Base-by-base conservation (phyloP, 805 yeast genomes). In the Spathaspora arborariae region DNA sequence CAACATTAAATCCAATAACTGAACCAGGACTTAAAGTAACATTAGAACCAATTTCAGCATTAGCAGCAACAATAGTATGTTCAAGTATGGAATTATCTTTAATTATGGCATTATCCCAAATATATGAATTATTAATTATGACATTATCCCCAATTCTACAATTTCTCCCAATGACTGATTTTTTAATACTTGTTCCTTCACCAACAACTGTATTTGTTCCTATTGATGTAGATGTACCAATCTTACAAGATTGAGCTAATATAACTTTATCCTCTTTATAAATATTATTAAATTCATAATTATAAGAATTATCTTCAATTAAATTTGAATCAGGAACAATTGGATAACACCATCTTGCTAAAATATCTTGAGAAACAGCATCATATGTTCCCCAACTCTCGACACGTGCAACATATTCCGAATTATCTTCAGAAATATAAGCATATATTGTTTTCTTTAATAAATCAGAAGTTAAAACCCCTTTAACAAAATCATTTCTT, bases 321-420 rank as follows among this genome's bases (percentile, higher is more conserved):
- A 87, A 68, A 63, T 92, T 91, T 45, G 90, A 74, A 53, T 92
- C 98, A 2, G 96, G 92, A 15, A 84, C 88, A 45, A 92, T 71
- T 20, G 99, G 99, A 59, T 89, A 92, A 49, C 92, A 79, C 88
- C 96, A 94, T 61, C 98, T 81, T 19, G 90, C 89, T 45, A 94
- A 70, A 36, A 91, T 80, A 63, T 94, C 98, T 64, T 88, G 94
- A 13, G 95, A 80, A 13, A 94, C 82, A 9, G 96, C 91, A 62
- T 86, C 92, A 64, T 91, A 94, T 0, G 98, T 89, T 60, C 88
- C 88, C 84, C 94, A 85, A 61, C 92, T 85, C 60, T 91, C 95
- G n/a, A 89, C 98, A 60, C 99, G 80, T 1, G 96, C 94, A 22
- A 96, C 96, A 59, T 90, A 91, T 51, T 69, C 75, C 49, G 85